Conservation (phyloP, 2,329 filamentous ascomycete species). For the Aureobasidium sp. region DNA sequence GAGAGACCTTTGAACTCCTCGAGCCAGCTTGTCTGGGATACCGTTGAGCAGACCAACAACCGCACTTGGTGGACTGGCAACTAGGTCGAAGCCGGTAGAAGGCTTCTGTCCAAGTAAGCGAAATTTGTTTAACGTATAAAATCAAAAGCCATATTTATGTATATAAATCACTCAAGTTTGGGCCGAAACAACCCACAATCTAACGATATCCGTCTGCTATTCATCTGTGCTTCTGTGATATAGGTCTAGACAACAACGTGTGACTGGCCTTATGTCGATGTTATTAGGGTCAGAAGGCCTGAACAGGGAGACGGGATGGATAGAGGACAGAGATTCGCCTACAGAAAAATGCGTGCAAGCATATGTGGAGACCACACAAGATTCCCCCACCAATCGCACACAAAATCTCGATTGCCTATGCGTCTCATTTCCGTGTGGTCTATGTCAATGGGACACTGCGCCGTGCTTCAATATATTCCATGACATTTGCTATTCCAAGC, state of each 20-base stretch:
- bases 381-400: no score
- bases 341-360: no score
- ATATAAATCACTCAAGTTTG: background rate
- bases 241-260: background rate
- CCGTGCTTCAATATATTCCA: background rate
- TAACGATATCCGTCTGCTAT: background rate
- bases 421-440: no score
- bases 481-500: background rate
- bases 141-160: background rate
- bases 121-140: background rate
- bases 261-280: background rate
- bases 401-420: no score
- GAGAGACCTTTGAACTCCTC: conserved; percentile 34
- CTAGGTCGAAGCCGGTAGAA: conserved; percentile 20
- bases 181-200: background rate
- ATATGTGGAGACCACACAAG: no score
- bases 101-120: background rate
- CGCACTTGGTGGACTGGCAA: conserved; percentile 42
- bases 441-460: background rate
- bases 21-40: conserved; percentile 36
- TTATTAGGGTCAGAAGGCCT: background rate
- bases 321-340: no score
- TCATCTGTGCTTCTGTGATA: background rate
- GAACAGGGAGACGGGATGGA: background rate
- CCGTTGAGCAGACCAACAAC: conserved; percentile 38